Evolutionary conservation across 176 grass and related monocot species (phyloP), one percentile per base, ranked within the genome.

Genomic region (Musa beccarii): DNA sequence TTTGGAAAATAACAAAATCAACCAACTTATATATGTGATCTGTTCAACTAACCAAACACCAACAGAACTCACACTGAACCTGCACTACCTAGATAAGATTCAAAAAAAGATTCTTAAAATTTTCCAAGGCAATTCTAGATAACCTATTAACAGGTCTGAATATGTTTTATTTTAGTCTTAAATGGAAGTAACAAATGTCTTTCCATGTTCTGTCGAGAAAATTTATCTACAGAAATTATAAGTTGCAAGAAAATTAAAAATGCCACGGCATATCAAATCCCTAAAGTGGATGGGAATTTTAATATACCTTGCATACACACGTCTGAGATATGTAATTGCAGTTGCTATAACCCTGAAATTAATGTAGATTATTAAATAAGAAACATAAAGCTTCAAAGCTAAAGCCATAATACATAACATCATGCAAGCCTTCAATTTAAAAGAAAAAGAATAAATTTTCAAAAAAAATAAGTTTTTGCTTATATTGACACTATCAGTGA

Each of bases 281-380:
- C 13, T 9, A 55, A 74, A 74, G 19, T 25, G 25, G 53, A 11
- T 54, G 49, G 7, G 11, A 26, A 11, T 25, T 24, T 19, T 12
- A 53, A 7, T 19, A 82, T 94, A 99, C 95, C 89, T 99, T 74
- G 95, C 92, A 78, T 99, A 99, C 16, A 99, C 95, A 62, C 88
- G 90, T 76, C 90, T 99, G 81, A 99, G 91, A 83, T 99, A 99
- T 81, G 95, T 89, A 68, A 84, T 81, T 81, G 95, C 90, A 17
- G 95, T 99, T 79, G 95, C 95, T 69, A 99, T 93, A 67, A 99
- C 95, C 68, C 95, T 94, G 88, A 94, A 91, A 70, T 51, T 51
- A 69, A 12, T 70, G 19, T 10, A 20, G 14, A 70, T 17, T 9
- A 51, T 70, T 51, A 89, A 51, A 72, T 79, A 22, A 86, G 71